A percentile compares a stretch with the other conserved stretches of the same genome.
Conservation (phyloP, 495 filamentous ascomycete genomes). For the Xylaria cubensis region DNA sequence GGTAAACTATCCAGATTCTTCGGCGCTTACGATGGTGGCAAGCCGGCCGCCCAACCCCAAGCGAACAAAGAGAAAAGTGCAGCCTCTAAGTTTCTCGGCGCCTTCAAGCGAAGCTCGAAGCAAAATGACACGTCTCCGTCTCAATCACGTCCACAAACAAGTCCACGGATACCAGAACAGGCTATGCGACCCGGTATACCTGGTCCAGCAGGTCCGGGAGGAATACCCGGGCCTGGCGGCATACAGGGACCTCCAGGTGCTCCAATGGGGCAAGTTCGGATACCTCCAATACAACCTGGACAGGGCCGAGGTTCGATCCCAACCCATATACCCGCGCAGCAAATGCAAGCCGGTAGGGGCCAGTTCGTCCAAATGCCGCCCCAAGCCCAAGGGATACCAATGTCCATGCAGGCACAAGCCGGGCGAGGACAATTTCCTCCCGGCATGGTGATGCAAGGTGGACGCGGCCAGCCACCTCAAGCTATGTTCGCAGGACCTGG, state of each 20-base stretch:
- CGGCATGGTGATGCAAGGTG: slow-evolving; percentile 33
- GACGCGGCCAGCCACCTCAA: slow-evolving; percentile 25
- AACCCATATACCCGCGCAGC: slow-evolving; percentile 25
- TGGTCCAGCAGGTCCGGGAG: neutral
- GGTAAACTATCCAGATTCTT: slow-evolving; percentile 38
- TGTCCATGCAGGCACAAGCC: slow-evolving; percentile 8
- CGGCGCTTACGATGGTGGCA: slow-evolving; percentile 30
- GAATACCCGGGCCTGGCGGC: neutral
- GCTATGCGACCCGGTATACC: slow-evolving; percentile 24
- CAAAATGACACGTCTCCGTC: slow-evolving; percentile 25
- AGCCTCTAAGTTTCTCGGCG: slow-evolving; percentile 35
- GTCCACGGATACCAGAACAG: slow-evolving; percentile 35
- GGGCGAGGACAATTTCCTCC: slow-evolving; percentile 23
- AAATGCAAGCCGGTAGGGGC: slow-evolving; percentile 25
- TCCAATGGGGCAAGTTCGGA: slow-evolving; percentile 43
- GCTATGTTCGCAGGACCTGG: neutral
- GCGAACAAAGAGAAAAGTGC: slow-evolving; percentile 38
- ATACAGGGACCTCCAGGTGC: slow-evolving; percentile 23
- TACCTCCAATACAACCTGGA: slow-evolving; percentile 39
- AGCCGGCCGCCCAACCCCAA: slow-evolving; percentile 22
- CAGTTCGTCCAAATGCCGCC: slow-evolving; percentile 24
- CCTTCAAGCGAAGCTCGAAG: slow-evolving; percentile 38
- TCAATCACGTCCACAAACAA: slow-evolving; percentile 33
- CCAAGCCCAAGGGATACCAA: slow-evolving; percentile 25
- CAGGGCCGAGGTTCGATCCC: slow-evolving; percentile 26